Conservation (phyloP, 352 stramenopile genomes). For the Phytophthora sansomeana region DNA sequence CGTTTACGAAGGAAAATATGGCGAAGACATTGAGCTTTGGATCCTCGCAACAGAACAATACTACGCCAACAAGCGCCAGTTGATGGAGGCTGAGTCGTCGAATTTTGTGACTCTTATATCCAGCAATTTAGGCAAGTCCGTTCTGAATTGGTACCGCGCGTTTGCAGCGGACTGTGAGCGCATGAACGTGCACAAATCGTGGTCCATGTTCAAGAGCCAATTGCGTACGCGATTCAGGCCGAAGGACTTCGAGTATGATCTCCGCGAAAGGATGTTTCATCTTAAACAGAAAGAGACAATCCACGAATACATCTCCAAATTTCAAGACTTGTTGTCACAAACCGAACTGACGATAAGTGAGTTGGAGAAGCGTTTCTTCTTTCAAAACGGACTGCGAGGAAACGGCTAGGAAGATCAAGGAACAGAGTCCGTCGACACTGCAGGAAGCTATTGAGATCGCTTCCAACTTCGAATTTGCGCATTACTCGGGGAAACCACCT, state of each 20-base stretch:
- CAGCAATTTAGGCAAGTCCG: constrained; percentile 21
- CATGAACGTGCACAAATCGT: constrained; percentile 8
- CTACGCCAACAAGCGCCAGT: constrained; percentile 6
- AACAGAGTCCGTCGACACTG: constrained; percentile 20
- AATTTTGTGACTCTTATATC: constrained; percentile 23
- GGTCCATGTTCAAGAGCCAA: constrained; percentile 3
- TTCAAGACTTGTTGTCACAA: constrained; percentile 14
- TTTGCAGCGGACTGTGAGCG: constrained; percentile 19
- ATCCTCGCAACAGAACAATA: constrained; percentile 24
- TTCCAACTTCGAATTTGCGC: constrained; percentile 24
- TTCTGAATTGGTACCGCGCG: constrained; percentile 22
- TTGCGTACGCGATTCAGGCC: constrained; percentile 2
- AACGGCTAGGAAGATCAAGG: constrained; percentile 29
- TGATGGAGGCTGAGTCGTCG: constrained; percentile 19
- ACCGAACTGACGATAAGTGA: constrained; percentile 17
- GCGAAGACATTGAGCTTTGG: constrained; percentile 27
- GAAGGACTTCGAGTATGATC: constrained; percentile 6
- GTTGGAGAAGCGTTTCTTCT: constrained; percentile 29
- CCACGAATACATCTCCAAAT: constrained; percentile 10
- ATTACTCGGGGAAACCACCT: constrained; percentile 17
- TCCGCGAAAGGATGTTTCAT: constrained; percentile 3
- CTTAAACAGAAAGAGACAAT: neutral
- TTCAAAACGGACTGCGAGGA: constrained; percentile 24
- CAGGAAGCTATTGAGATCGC: constrained; percentile 17
- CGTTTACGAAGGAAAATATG: constrained; percentile 8